phyloP scores from a whole-genome alignment of 495 filamentous ascomycete genomes.

The Chlorociboria aeruginascens region DNA sequence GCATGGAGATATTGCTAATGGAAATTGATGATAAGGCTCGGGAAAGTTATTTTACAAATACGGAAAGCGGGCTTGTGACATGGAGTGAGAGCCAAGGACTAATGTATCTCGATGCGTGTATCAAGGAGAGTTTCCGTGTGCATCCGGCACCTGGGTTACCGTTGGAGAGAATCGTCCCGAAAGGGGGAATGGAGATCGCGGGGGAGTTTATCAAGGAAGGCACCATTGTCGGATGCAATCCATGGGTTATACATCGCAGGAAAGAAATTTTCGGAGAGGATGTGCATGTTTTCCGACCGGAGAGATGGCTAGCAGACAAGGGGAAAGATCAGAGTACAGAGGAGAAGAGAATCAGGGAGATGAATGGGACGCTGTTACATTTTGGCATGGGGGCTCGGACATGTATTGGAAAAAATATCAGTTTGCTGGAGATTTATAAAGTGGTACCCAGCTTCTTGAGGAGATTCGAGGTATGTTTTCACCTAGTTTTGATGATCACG shows the following conservation, averaged over 20 bases:
- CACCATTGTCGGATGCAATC: constrained; percentile 49
- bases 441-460: constrained; percentile 61
- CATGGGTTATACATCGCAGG: constrained; percentile 51
- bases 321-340: constrained; percentile 24
- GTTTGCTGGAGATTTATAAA: constrained; percentile 69
- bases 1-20: constrained; percentile 28
- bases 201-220: constrained; percentile 46
- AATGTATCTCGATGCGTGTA: constrained; percentile 22
- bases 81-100: constrained; percentile 47
- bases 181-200: constrained; percentile 31
- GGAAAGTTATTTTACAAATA: constrained; percentile 35
- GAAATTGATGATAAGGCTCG: constrained; percentile 43
- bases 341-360: constrained; percentile 35
- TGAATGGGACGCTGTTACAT: constrained; percentile 49
- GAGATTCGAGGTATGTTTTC: constrained; percentile 45
- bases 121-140: constrained; percentile 28
- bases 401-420: constrained; percentile 65
- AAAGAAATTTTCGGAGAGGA: constrained; percentile 47
- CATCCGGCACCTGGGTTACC: constrained; percentile 15
- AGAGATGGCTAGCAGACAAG: constrained; percentile 39
- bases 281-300: constrained; percentile 43
- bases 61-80: constrained; percentile 41
- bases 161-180: constrained; percentile 21
- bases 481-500: no score
- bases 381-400: constrained; percentile 49